Conservation (phyloP, 495 filamentous ascomycete genomes). For the Terfezia claveryi region DNA sequence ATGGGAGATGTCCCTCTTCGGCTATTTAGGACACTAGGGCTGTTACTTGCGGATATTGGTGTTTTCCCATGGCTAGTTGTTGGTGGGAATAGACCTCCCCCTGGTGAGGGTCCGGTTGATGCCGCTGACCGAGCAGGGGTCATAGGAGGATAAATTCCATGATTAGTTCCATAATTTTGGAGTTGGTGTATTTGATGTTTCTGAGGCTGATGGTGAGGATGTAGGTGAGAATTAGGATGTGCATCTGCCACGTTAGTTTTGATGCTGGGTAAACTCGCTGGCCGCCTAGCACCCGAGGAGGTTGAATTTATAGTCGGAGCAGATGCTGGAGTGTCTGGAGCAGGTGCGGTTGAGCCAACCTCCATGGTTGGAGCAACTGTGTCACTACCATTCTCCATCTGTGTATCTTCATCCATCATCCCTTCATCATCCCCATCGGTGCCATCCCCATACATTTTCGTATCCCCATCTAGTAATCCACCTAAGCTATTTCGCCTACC, state of each 20-base stretch:
- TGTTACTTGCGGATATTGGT: too few relatives aligned
- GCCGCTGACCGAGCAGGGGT: neutral
- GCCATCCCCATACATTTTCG: conserved; percentile 12
- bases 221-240: neutral
- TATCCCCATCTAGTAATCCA: conserved; percentile 53
- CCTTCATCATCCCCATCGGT: conserved; percentile 13
- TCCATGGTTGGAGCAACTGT: conserved; percentile 17
- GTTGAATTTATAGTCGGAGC: neutral
- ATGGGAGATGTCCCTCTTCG: neutral
- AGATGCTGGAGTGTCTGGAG: too few relatives aligned
- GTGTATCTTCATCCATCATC: conserved; percentile 13
- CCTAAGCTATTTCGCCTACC: conserved; percentile 72
- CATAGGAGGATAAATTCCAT: neutral
- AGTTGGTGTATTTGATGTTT: neutral
- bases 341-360: neutral
- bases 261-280: neutral
- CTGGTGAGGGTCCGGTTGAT: neutral
- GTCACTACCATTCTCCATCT: conserved; percentile 14
- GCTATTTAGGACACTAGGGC: too few relatives aligned
- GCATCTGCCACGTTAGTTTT: neutral
- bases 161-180: neutral
- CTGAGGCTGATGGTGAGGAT: neutral
- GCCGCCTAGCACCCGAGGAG: neutral
- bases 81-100: neutral
- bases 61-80: neutral